A percentile compares a stretch with the other conserved stretches of the same genome.
Conservation (phyloP, 2,329 filamentous ascomycete genomes). For the Tolypocladium ovalisporum region DNA sequence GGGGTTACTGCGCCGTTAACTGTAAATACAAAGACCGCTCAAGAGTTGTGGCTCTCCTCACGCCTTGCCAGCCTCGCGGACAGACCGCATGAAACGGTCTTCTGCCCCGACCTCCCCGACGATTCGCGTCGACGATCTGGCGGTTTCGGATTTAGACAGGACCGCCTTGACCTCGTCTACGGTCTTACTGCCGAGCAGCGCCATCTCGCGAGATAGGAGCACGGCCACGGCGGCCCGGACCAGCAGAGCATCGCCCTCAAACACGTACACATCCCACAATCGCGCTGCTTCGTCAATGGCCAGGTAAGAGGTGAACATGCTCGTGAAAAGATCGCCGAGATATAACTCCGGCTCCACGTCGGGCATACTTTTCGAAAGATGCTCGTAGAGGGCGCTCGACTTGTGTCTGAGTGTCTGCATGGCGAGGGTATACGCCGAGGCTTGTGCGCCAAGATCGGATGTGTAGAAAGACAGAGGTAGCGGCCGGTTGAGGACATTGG, state of each 20-base stretch:
- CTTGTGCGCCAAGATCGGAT: slow-evolving; percentile 56
- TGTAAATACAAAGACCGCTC: background rate
- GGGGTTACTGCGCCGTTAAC: slow-evolving; percentile 3
- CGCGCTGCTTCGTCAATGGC: slow-evolving; percentile 60
- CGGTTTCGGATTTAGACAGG: slow-evolving; percentile 18
- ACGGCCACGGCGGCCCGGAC: slow-evolving; percentile 62
- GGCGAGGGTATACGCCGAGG: slow-evolving; percentile 58
- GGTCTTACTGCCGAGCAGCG: slow-evolving; percentile 35
- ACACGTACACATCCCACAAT: slow-evolving; percentile 73
- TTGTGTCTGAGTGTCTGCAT: slow-evolving; percentile 57
- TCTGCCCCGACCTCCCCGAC: slow-evolving; percentile 35
- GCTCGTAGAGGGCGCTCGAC: slow-evolving; percentile 49
- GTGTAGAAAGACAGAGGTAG: slow-evolving; percentile 67
- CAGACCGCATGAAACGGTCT: slow-evolving; percentile 27
- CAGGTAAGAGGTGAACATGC: slow-evolving; percentile 52
- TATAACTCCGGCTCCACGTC: slow-evolving; percentile 39
- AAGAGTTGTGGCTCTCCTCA: slow-evolving; percentile 5
- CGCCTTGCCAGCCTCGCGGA: slow-evolving; percentile 23
- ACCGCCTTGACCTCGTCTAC: slow-evolving; percentile 31
- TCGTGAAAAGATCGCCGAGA: slow-evolving; percentile 49
- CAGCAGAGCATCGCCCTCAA: slow-evolving; percentile 66
- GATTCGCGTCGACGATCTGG: slow-evolving; percentile 19
- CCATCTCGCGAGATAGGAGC: slow-evolving; percentile 42
- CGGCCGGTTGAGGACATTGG: slow-evolving; percentile 68
- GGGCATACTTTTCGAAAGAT: slow-evolving; percentile 43